Evolutionary conservation across 352 stramenopile genomes (phyloP).

Genomic region (Phytopythium aichiense): DNA sequence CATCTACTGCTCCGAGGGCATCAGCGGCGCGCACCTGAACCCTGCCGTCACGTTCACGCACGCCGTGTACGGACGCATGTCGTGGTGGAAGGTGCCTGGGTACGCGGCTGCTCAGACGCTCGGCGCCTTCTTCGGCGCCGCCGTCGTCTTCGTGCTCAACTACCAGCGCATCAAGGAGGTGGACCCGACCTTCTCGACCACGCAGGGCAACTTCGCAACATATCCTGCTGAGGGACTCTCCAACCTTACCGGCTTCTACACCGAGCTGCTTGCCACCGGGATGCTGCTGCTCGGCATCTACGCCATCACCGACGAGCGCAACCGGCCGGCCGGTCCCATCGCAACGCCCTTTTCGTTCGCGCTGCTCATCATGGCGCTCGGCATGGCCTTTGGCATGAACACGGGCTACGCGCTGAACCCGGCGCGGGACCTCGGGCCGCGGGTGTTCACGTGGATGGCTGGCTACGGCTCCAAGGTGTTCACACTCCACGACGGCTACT

Average conservation of each 20-base stretch:
- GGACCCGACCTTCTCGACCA: conserved; percentile 39
- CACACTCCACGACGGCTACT: conserved; percentile 43
- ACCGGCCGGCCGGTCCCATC: conserved; percentile 33
- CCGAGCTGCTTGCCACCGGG: conserved; percentile 42
- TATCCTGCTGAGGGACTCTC: conserved; percentile 36
- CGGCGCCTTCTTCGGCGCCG: conserved; percentile 37
- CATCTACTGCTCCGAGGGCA: conserved; percentile 35
- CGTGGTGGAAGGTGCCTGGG: conserved; percentile 39
- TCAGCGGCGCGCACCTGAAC: conserved; percentile 55
- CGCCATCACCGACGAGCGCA: conserved; percentile 46
- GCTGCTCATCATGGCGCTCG: conserved; percentile 50
- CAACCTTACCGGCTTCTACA: conserved; percentile 49
- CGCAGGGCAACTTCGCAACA: conserved; percentile 40
- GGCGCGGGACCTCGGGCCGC: conserved; percentile 36
- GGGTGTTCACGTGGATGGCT: conserved; percentile 38
- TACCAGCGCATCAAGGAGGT: conserved; percentile 38
- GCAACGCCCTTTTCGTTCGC: conserved; percentile 37
- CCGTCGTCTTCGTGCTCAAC: conserved; percentile 45
- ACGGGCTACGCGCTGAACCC: conserved; percentile 45
- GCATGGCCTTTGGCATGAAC: conserved; percentile 58
- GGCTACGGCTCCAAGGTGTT: conserved; percentile 57
- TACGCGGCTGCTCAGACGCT: conserved; percentile 41
- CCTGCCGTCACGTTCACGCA: conserved; percentile 48
- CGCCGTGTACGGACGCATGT: conserved; percentile 33
- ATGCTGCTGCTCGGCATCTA: conserved; percentile 58